Evolutionary conservation across 371 early-diverging fungal genomes (phyloP).

Genomic region (Rhizomucor miehei): DNA sequence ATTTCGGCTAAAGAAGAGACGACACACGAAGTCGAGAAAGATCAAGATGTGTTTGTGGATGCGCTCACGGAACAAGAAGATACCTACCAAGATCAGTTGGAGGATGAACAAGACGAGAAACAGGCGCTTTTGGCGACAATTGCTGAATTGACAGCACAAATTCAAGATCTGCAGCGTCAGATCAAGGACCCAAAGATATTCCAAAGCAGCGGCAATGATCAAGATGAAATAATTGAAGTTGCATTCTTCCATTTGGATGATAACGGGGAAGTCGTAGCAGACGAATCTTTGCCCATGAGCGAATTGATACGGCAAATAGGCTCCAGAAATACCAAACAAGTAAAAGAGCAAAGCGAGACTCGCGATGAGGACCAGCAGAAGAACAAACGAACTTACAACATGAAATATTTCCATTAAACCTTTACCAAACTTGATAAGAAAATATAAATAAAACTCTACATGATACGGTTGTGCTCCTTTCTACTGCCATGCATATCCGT

Average conservation of each 20-base stretch:
- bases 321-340: conserved; percentile 8
- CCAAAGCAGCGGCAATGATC: background rate
- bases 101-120: background rate
- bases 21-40: background rate
- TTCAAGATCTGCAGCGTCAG: conserved; percentile 21
- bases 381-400: conserved; percentile 16
- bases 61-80: conserved; percentile 1
- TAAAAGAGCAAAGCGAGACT: conserved; percentile 10
- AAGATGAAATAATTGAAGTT: conserved; percentile 6
- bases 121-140: conserved; percentile 16
- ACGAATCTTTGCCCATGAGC: background rate
- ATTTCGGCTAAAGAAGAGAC: conserved; percentile 14
- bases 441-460: too few species aligned
- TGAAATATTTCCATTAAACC: conserved; percentile 6
- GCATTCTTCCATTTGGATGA: conserved; percentile 6
- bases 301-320: background rate
- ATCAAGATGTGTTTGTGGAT: background rate
- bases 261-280: background rate
- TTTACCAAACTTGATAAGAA: too few species aligned
- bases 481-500: too few species aligned
- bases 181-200: conserved; percentile 2
- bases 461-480: too few species aligned
- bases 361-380: conserved; percentile 2
- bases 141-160: conserved; percentile 27
- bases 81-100: background rate